Evolutionary conservation across 352 stramenopile genomes (phyloP).

Genomic region (Peronosclerospora sorghi): DNA sequence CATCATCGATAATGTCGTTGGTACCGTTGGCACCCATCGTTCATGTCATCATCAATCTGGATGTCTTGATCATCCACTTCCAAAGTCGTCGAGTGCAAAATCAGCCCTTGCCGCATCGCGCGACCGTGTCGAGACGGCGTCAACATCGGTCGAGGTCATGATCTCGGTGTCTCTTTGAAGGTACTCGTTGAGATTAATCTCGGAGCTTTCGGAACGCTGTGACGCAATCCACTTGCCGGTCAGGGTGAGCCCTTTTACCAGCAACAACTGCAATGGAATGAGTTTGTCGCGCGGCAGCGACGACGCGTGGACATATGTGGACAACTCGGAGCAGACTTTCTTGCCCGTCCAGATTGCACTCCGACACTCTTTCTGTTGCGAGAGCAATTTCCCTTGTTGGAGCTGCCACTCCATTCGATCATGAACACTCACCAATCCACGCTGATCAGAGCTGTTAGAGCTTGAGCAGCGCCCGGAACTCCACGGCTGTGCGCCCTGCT

Average conservation of each 20-base stretch:
- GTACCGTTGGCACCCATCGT: too few species aligned
- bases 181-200: slow-evolving; percentile 85
- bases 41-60: too few species aligned
- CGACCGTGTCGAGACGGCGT: slow-evolving; percentile 25
- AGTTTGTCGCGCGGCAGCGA: slow-evolving; percentile 4
- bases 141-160: slow-evolving; percentile 31
- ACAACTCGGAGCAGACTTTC: slow-evolving; percentile 37
- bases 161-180: slow-evolving; percentile 75
- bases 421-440: slow-evolving; percentile 20
- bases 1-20: too few species aligned
- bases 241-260: slow-evolving; percentile 51
- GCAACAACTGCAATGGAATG: slow-evolving; percentile 36
- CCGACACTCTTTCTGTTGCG: slow-evolving; percentile 53
- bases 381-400: slow-evolving; percentile 70
- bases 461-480: slow-evolving; percentile 49
- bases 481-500: slow-evolving; percentile 48
- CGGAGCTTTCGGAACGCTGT: slow-evolving; percentile 86
- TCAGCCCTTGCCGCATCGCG: slow-evolving; percentile 61
- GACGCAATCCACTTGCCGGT: slow-evolving; percentile 90
- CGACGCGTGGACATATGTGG: slow-evolving; percentile 9
- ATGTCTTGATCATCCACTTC: too few species aligned
- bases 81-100: slow-evolving; percentile 84
- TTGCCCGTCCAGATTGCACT: slow-evolving; percentile 72
- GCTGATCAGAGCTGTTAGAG: slow-evolving; percentile 43
- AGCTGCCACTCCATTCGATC: slow-evolving; percentile 55